A percentile compares a stretch with the other conserved stretches of the same genome.
Evolutionary conservation across 139 green algal genomes (phyloP).

Genomic region (Chlamydomonas sp.): DNA sequence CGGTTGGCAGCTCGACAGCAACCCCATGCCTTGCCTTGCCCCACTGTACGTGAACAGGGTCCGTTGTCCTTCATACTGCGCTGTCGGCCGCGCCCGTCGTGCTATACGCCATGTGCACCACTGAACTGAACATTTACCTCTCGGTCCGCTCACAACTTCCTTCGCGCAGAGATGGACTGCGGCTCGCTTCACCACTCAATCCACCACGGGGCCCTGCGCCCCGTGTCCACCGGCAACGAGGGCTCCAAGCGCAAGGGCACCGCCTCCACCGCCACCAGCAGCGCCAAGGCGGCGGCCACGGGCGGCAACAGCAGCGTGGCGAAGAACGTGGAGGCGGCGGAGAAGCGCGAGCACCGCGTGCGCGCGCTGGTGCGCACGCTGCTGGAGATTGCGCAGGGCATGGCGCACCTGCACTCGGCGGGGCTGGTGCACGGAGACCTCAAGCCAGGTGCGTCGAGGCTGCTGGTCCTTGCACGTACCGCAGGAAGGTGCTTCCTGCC

Average conservation of each 20-base stretch:
- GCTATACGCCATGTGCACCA: no score
- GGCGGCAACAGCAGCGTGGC: no score
- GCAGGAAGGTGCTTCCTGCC: no score
- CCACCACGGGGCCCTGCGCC: conserved; percentile 1
- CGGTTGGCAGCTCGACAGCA: no score
- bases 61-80: no score
- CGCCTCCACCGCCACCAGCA: no score
- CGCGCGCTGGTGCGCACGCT: conserved; percentile 25
- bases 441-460: conserved; percentile 20
- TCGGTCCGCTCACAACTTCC: not conserved
- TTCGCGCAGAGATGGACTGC: conserved; percentile 20
- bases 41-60: no score
- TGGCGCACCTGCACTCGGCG: conserved; percentile 34
- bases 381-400: conserved; percentile 33
- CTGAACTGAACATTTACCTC: not conserved
- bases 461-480: not conserved
- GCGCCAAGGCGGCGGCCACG: no score
- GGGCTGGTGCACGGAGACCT: conserved; percentile 40
- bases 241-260: not conserved
- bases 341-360: not conserved
- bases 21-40: no score
- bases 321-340: no score
- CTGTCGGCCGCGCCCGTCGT: no score
- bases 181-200: conserved; percentile 22
- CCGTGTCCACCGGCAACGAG: not conserved